phyloP scores from a whole-genome alignment of 495 filamentous ascomycete species.

The Beverwykella pulmonaria region DNA sequence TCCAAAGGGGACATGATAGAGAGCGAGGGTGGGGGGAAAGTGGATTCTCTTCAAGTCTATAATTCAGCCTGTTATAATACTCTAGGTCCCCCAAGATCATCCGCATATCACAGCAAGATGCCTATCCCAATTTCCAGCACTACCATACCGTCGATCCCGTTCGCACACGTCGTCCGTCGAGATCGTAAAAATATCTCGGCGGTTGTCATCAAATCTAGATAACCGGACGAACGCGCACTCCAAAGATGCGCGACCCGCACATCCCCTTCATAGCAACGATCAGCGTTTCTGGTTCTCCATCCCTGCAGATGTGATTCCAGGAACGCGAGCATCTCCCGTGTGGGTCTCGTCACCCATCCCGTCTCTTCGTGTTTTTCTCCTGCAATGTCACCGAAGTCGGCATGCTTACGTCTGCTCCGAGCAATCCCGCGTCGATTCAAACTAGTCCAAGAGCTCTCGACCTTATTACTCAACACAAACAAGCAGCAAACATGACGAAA shows the following conservation, averaged over 20 bases:
- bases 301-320: background rate
- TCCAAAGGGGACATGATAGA: slow-evolving; percentile 5
- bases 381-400: background rate
- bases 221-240: too few relatives aligned
- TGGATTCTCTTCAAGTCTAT: too few relatives aligned
- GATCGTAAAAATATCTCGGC: background rate
- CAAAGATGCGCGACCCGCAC: too few relatives aligned
- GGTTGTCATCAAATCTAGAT: background rate
- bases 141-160: background rate
- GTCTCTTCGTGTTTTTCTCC: background rate
- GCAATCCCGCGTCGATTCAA: too few relatives aligned
- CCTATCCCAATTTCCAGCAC: background rate
- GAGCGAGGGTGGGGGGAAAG: too few relatives aligned
- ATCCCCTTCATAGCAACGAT: background rate
- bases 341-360: too few relatives aligned
- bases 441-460: too few relatives aligned
- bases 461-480: too few relatives aligned
- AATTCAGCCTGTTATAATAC: too few relatives aligned
- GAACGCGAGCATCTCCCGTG: background rate
- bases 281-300: background rate
- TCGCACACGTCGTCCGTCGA: background rate
- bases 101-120: background rate
- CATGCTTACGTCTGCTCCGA: background rate
- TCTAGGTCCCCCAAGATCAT: background rate
- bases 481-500: too few relatives aligned